Conservation (phyloP, 176 grass and related monocot species). For the Cenchrus purpureus region DNA sequence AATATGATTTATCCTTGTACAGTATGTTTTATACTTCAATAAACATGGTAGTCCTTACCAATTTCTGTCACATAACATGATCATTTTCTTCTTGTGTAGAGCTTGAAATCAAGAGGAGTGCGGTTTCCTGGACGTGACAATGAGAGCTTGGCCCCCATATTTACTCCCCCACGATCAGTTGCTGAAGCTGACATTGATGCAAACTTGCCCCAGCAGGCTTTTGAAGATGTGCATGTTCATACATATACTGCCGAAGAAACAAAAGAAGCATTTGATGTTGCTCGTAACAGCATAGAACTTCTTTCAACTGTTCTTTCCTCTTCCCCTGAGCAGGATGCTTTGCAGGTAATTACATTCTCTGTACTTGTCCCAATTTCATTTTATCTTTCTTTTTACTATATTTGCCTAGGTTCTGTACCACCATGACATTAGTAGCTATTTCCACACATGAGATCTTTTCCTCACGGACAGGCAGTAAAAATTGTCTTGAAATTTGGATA, state of each 20-base stretch:
- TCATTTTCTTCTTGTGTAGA: slow-evolving; percentile 53
- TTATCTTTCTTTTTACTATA: not conserved
- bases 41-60: not conserved
- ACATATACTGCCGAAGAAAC: slow-evolving; percentile 74
- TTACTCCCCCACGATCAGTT: slow-evolving; percentile 74
- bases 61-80: not conserved
- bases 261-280: slow-evolving; percentile 92
- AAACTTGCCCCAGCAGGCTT: slow-evolving; percentile 59
- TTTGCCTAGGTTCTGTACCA: slow-evolving; percentile 1
- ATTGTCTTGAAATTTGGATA: not conserved
- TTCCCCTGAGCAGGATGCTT: slow-evolving; percentile 85
- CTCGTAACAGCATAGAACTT: slow-evolving; percentile 87
- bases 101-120: slow-evolving; percentile 95
- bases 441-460: slow-evolving; percentile 4
- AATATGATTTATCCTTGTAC: not conserved
- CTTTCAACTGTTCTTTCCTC: slow-evolving; percentile 95
- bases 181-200: slow-evolving; percentile 58
- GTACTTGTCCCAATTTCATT: slow-evolving; percentile 28
- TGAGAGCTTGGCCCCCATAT: slow-evolving; percentile 78
- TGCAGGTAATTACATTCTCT: slow-evolving; percentile 71
- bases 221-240: slow-evolving; percentile 63
- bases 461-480: not conserved
- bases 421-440: not conserved
- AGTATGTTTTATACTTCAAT: not conserved
- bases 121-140: slow-evolving; percentile 85